phyloP scores from a whole-genome alignment of 257 asterid genomes.

The Anisodus tanguticus region DNA sequence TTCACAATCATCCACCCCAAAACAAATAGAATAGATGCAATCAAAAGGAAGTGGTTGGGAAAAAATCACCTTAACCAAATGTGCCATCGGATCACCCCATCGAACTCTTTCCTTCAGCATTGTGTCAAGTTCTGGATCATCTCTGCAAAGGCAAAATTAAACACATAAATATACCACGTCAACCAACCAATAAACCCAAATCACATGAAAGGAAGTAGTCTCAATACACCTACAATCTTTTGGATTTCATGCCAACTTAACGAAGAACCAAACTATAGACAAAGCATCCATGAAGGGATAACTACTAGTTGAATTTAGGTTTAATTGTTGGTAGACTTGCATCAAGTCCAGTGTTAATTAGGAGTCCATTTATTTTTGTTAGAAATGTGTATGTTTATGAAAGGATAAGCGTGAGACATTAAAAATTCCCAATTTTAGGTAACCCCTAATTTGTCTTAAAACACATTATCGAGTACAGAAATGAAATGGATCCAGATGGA shows the following conservation, averaged over 20 bases:
- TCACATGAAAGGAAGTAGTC: too few species aligned
- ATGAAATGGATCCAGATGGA: constrained; percentile 1
- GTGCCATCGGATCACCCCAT: constrained; percentile 99
- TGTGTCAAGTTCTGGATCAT: constrained; percentile 87
- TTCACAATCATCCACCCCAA: not conserved
- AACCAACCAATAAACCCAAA: not conserved
- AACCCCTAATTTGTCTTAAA: not conserved
- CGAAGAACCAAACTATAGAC: not conserved
- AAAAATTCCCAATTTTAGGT: not conserved
- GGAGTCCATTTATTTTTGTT: not conserved
- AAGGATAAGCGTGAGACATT: not conserved
- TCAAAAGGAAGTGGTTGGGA: not conserved
- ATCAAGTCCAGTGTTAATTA: constrained; percentile 21
- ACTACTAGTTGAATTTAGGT: constrained; percentile 6
- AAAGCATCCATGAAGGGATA: not conserved
- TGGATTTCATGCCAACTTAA: not conserved
- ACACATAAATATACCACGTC: not conserved
- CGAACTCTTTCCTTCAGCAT: constrained; percentile 84
- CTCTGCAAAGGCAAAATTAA: constrained; percentile 50
- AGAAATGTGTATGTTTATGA: not conserved
- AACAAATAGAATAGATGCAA: not conserved
- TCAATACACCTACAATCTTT: too few species aligned
- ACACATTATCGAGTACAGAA: constrained; percentile 20
- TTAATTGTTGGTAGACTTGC: not conserved
- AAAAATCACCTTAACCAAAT: constrained; percentile 65